Percentiles rank a stretch among this genome's conserved stretches.
These are phyloP conservation scores for Brasilioporus rufonigricans DNA, from an alignment of 768 basidiomycete genomes.

Conservation along the genomic window DNA sequence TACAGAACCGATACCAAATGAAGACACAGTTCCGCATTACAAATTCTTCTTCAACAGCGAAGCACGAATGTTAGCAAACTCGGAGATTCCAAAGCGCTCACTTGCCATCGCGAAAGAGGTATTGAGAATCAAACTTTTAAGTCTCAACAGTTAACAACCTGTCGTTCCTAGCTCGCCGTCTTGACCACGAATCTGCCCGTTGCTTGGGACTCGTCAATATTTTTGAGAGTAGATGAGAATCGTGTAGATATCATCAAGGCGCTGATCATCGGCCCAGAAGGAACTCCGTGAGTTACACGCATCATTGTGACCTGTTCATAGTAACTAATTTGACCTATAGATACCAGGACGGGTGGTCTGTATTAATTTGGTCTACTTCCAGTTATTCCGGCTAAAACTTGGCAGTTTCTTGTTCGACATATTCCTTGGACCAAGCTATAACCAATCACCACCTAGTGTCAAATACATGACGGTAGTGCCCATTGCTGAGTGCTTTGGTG, in stretches of 20 bases:
- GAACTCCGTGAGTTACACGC: constrained; percentile 70
- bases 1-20: constrained; percentile 33
- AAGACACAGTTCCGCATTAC: constrained; percentile 65
- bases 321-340: constrained; percentile 37
- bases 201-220: constrained; percentile 92
- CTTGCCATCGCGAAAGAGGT: constrained; percentile 96
- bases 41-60: constrained; percentile 83
- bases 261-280: constrained; percentile 90
- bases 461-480: constrained; percentile 58
- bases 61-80: constrained; percentile 77
- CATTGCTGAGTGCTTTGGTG: not conserved
- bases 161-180: constrained; percentile 71
- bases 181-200: constrained; percentile 93
- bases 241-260: constrained; percentile 91
- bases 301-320: not conserved
- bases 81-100: constrained; percentile 87
- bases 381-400: constrained; percentile 6
- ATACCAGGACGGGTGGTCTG: constrained; percentile 89
- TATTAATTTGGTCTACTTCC: constrained; percentile 3
- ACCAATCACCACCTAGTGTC: constrained; percentile 76
- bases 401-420: constrained; percentile 81
- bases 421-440: constrained; percentile 87
- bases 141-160: constrained; percentile 4
- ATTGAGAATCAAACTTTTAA: constrained; percentile 1
- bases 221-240: constrained; percentile 88